Evolutionary conservation across 768 basidiomycete species (phyloP).

Genomic region (Lyophyllum decastes): DNA sequence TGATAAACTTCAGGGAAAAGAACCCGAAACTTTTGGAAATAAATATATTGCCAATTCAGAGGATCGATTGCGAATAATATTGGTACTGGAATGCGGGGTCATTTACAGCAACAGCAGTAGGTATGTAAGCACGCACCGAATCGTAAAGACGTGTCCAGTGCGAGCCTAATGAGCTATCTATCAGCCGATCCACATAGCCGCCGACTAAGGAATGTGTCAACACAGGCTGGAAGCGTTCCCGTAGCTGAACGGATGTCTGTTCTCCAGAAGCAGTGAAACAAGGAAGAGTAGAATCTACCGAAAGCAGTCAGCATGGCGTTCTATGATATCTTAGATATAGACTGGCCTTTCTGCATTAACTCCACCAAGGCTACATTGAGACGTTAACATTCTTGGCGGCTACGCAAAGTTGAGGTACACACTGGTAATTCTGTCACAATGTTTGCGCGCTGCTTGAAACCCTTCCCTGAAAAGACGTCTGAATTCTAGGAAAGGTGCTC

Average conservation of each 20-base stretch:
- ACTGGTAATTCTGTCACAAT: slow-evolving; percentile 96
- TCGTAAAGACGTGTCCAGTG: slow-evolving; percentile 97
- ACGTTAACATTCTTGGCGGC: slow-evolving; percentile 1
- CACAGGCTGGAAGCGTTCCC: slow-evolving; percentile 92
- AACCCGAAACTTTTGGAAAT: background rate
- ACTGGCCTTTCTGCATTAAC: slow-evolving; percentile 89
- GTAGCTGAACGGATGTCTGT: slow-evolving; percentile 83
- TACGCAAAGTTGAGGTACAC: slow-evolving; percentile 26
- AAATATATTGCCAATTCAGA: slow-evolving; percentile 31
- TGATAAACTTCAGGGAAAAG: background rate
- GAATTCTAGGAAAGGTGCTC: slow-evolving; percentile 81
- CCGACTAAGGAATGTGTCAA: slow-evolving; percentile 83
- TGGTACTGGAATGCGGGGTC: slow-evolving; percentile 61
- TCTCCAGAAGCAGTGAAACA: slow-evolving; percentile 92
- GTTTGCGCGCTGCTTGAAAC: slow-evolving; percentile 92
- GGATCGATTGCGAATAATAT: slow-evolving; percentile 90
- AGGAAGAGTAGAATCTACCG: slow-evolving; percentile 82
- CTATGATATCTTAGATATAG: slow-evolving; percentile 21
- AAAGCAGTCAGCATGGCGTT: background rate
- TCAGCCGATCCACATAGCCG: slow-evolving; percentile 86
- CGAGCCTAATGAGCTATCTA: slow-evolving; percentile 88
- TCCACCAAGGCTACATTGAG: slow-evolving; percentile 69
- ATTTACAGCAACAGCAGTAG: background rate
- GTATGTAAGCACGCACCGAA: slow-evolving; percentile 57
- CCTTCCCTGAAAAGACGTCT: slow-evolving; percentile 86